Percentiles rank a stretch among this genome's conserved stretches.
phyloP scores from a whole-genome alignment of 345 rosid species.

The Rhodamnia rubescens region DNA sequence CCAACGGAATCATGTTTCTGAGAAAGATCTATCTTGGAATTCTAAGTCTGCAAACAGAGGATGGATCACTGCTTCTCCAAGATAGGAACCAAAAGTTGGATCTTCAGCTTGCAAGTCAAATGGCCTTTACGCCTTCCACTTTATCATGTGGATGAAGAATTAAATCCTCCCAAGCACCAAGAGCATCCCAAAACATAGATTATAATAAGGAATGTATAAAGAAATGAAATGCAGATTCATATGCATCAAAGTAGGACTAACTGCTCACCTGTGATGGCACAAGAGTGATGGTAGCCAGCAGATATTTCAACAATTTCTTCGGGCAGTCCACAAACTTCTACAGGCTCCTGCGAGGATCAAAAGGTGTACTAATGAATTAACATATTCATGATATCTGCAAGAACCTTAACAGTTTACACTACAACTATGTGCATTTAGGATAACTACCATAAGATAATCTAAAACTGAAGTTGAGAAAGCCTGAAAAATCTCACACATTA shows the following conservation, averaged over 20 bases:
- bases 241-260: neutral
- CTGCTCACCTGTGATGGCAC: constrained; percentile 72
- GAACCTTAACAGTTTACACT: neutral
- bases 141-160: neutral
- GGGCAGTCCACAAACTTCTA: constrained; percentile 49
- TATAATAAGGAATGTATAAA: neutral
- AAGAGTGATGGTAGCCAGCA: constrained; percentile 88
- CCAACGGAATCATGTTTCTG: neutral
- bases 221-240: neutral
- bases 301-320: constrained; percentile 59
- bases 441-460: neutral
- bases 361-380: neutral
- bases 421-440: neutral
- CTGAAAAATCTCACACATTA: neutral
- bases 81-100: neutral
- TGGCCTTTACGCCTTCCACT: neutral
- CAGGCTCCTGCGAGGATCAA: constrained; percentile 52
- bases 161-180: neutral
- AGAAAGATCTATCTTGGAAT: neutral
- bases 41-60: neutral
- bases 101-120: neutral
- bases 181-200: neutral
- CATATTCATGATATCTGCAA: neutral
- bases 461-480: neutral
- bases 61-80: neutral